Evolutionary conservation across 306 rosid genomes (phyloP).

Genomic region (Alnus glutinosa): DNA sequence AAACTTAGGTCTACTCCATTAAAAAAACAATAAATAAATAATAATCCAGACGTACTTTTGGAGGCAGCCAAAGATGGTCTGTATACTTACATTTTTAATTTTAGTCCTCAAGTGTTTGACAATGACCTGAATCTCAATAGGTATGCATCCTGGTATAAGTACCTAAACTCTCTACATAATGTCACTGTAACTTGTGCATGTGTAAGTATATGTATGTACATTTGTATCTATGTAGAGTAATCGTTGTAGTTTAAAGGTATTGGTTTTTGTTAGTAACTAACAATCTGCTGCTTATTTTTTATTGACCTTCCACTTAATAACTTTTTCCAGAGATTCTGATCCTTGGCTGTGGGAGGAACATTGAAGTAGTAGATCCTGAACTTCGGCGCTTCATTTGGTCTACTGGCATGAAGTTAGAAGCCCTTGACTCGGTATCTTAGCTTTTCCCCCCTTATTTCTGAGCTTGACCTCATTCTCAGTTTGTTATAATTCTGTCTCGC

Average conservation of each 20-base stretch:
- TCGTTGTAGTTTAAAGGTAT: background rate
- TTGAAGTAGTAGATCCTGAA: constrained; percentile 72
- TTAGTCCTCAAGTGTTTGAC: background rate
- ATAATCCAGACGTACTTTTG: background rate
- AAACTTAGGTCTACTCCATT: background rate
- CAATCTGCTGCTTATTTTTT: constrained; percentile 15
- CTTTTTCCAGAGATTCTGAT: constrained; percentile 77
- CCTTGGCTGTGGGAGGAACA: constrained; percentile 82
- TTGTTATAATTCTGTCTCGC: too few species aligned
- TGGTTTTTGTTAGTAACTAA: background rate
- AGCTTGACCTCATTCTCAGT: background rate
- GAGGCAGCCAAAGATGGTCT: background rate
- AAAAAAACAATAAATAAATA: background rate
- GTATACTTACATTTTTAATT: background rate
- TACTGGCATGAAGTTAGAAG: constrained; percentile 89
- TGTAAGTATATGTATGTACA: background rate
- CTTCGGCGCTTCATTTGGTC: constrained; percentile 58
- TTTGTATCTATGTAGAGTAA: background rate
- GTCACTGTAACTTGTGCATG: background rate
- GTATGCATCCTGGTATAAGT: background rate
- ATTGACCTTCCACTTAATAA: constrained; percentile 15
- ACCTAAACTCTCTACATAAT: background rate
- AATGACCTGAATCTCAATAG: background rate
- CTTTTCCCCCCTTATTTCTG: constrained; percentile 5
- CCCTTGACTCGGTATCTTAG: constrained; percentile 64